Conservation (phyloP, 495 filamentous ascomycete genomes). For the Xylaria bambusicola region DNA sequence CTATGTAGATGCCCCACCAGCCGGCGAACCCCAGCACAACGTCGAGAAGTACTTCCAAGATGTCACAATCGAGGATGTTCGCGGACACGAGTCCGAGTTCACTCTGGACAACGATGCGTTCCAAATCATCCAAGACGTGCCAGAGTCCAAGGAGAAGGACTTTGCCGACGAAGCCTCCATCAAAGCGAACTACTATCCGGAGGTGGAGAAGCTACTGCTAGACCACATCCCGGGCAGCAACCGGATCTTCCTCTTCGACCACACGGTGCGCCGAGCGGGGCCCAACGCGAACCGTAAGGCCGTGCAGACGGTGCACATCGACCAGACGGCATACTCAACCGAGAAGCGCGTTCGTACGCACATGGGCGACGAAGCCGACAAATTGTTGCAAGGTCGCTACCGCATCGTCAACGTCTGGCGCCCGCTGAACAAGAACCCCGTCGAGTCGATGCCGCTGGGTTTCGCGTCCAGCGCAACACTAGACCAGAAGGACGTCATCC, state of each 20-base stretch:
- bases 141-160: conserved; percentile 52
- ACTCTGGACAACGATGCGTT: conserved; percentile 76
- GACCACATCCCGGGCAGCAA: conserved; percentile 60
- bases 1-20: conserved; percentile 66
- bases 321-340: conserved; percentile 72
- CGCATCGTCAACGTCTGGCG: conserved; percentile 91
- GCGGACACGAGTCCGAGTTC: conserved; percentile 63
- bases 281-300: conserved; percentile 59
- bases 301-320: conserved; percentile 76
- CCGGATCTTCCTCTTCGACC: conserved; percentile 78
- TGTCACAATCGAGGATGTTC: conserved; percentile 66
- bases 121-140: conserved; percentile 52
- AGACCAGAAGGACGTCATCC: conserved; percentile 63
- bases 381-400: conserved; percentile 62
- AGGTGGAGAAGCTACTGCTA: conserved; percentile 68
- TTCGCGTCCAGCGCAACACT: conserved; percentile 67
- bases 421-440: conserved; percentile 66
- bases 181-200: conserved; percentile 74
- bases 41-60: conserved; percentile 44
- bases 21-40: conserved; percentile 64
- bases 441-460: conserved; percentile 69
- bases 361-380: conserved; percentile 56
- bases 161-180: conserved; percentile 69
- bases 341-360: conserved; percentile 67
- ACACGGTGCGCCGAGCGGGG: conserved; percentile 73